Conservation (phyloP, 2,329 filamentous ascomycete genomes). For the Seiridium cupressi region DNA sequence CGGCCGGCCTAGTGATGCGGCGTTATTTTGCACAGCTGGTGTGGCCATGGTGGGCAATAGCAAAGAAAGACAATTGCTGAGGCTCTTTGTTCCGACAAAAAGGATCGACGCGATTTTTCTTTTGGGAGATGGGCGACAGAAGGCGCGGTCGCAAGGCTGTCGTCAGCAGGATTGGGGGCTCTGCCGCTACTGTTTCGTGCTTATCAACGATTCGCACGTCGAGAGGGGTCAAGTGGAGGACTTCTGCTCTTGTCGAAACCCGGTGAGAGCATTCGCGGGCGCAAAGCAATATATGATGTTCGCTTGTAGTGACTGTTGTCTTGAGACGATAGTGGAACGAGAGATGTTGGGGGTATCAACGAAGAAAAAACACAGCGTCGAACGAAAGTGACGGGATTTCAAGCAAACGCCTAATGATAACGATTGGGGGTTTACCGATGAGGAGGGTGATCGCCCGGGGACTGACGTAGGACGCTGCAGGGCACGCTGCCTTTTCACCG, state of each 20-base stretch:
- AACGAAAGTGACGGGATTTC: not conserved
- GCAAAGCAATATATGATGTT: too few species aligned
- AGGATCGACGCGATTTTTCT: not conserved
- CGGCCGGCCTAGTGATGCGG: slow-evolving; percentile 23
- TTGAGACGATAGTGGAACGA: not conserved
- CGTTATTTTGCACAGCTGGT: slow-evolving; percentile 21
- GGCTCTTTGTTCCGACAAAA: not conserved
- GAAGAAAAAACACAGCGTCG: not conserved
- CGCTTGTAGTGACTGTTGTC: too few species aligned
- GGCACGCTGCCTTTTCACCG: not conserved
- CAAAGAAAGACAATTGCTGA: not conserved
- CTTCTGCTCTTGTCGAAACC: too few species aligned
- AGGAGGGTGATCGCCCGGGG: slow-evolving; percentile 4
- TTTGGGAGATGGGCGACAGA: not conserved
- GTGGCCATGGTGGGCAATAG: slow-evolving; percentile 7
- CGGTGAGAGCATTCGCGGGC: too few species aligned
- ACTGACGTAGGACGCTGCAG: slow-evolving; percentile 5
- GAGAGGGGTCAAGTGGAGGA: slow-evolving; percentile 7
- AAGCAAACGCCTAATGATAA: not conserved
- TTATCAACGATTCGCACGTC: not conserved
- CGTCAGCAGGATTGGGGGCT: not conserved
- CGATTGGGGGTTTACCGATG: not conserved
- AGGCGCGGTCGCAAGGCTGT: slow-evolving; percentile 1
- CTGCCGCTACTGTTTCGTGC: slow-evolving; percentile 4
- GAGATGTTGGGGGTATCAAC: not conserved